Evolutionary conservation across 1,284 basidiomycete species (phyloP), one percentile per base, ranked within the genome.

Genomic region (Cutaneotrichosporon sp.): DNA sequence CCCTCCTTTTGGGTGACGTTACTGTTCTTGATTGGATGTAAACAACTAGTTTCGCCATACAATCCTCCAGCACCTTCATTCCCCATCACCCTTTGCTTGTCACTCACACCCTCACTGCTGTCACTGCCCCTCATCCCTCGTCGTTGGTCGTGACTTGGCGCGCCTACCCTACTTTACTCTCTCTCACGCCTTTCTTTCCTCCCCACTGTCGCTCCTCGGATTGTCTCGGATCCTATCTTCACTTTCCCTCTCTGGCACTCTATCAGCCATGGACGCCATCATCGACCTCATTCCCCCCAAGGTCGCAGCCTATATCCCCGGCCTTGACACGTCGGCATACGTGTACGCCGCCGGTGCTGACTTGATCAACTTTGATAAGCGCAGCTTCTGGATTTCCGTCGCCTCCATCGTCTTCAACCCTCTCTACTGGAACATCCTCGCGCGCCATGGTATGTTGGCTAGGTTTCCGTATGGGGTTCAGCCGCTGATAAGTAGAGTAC

Each of bases 371-470:
- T 78, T 85, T 30, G 85, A 83, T 42, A 85, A 91, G 73, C 75
- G 81, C 2, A 90, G 90, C 31, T 77, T 97, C 42, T 86, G 84
- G 75, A 68, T 90, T 30, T 87, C 87, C 1, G 69, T 90, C 18
- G 81, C 84, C 0, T 80, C 88, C 63, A 89, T 93, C 58, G 76
- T 86, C 16, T 96, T 97, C 84, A 97, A 97, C 76, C 95, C 95
- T 0, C 87, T 88, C 2, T 95, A 91, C 71, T 98, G 95, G 96
- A 98, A 98, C 81, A 88, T 94, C 66, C 88, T 95, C 40, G 95
- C 95, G 31, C 88, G 89, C 65, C 93, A 96, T 82, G 95, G 94
- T 94, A 64, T 63, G 85, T 82, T 10, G 30, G 16, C 9, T 22
- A 47, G 7, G 6, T 30, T 18, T 5, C 1, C 34, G 10, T 8